Evolutionary conservation across 495 filamentous ascomycete genomes (phyloP).

Genomic region (Lophium mytilinum): DNA sequence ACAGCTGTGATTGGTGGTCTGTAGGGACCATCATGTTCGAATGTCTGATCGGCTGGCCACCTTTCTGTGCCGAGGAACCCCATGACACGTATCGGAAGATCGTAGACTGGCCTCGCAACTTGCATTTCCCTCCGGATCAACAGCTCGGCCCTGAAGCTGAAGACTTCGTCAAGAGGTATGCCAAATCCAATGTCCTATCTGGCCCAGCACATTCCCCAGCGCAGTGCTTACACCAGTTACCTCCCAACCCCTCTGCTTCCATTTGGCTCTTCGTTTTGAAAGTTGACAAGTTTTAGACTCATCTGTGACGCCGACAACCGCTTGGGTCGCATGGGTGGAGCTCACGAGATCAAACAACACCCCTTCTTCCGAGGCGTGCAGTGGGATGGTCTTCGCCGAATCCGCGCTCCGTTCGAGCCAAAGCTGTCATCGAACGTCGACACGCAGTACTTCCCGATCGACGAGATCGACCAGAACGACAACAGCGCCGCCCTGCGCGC

Average conservation of each 20-base stretch:
- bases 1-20: conserved; percentile 98
- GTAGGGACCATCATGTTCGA: conserved; percentile 99
- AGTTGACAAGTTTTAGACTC: conserved; percentile 47
- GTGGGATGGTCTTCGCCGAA: conserved; percentile 82
- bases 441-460: conserved; percentile 97
- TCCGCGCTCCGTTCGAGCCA: conserved; percentile 93
- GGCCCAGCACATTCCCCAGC: no score
- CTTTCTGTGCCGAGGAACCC: conserved; percentile 95
- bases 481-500: conserved; percentile 61
- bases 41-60: conserved; percentile 96
- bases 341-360: conserved; percentile 81
- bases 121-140: conserved; percentile 96
- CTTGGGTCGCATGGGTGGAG: conserved; percentile 66
- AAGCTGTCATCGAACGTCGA: conserved; percentile 85
- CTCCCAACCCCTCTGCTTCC: neutral
- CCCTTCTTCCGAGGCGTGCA: conserved; percentile 94
- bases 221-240: no score
- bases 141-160: conserved; percentile 80
- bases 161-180: conserved; percentile 74
- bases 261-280: neutral
- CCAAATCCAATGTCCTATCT: neutral
- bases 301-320: conserved; percentile 88
- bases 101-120: conserved; percentile 89
- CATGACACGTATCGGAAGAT: conserved; percentile 99
- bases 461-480: conserved; percentile 93